Percentiles rank a stretch among this genome's conserved stretches.
These are phyloP conservation scores for Macrocystidia cucumis DNA, from an alignment of 1,284 basidiomycete genomes.

Conservation along the genomic window DNA sequence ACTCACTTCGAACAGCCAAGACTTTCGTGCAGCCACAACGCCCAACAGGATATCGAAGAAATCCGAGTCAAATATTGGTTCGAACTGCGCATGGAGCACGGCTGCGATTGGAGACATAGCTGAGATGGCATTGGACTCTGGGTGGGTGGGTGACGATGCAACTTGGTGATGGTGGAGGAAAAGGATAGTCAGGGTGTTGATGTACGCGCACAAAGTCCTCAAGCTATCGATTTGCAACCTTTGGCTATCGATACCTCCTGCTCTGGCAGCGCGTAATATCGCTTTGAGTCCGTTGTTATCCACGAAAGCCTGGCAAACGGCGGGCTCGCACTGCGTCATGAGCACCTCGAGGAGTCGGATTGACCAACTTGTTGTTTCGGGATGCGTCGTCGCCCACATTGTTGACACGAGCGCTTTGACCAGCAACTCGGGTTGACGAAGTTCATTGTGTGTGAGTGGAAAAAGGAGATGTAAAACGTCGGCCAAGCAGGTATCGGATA, in stretches of 20 bases:
- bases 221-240: constrained; percentile 28
- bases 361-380: constrained; percentile 22
- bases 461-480: constrained; percentile 28
- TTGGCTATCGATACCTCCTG: constrained; percentile 23
- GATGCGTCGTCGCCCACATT: constrained; percentile 18
- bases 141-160: constrained; percentile 2
- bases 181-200: constrained; percentile 17
- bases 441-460: constrained; percentile 17
- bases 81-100: constrained; percentile 13
- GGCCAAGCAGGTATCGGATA: constrained; percentile 21
- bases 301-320: constrained; percentile 20
- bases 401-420: constrained; percentile 21
- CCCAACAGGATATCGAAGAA: constrained; percentile 22
- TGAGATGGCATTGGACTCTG: not conserved
- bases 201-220: constrained; percentile 24
- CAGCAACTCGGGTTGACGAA: constrained; percentile 18
- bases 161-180: constrained; percentile 7
- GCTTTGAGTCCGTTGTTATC: constrained; percentile 22
- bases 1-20: constrained; percentile 25
- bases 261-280: constrained; percentile 23
- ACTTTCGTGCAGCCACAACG: constrained; percentile 17
- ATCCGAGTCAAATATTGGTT: constrained; percentile 21
- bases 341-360: constrained; percentile 25
- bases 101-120: constrained; percentile 4
- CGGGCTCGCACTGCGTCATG: constrained; percentile 15